Evolutionary conservation across 1,284 basidiomycete genomes (phyloP).

Genomic region (Puccinia coronata): DNA sequence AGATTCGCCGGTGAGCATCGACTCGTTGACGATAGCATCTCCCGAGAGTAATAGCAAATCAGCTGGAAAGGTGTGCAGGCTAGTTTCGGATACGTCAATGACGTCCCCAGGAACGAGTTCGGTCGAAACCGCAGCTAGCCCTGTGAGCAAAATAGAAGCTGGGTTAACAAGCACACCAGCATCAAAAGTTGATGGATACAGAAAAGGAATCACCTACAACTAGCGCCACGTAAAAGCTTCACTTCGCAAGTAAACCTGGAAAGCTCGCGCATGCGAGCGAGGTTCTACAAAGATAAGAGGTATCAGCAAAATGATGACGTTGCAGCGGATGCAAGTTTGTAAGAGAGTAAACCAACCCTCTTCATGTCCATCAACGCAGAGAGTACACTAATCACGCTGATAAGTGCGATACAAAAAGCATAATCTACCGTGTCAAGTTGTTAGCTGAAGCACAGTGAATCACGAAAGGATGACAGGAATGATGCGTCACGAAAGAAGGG

Average conservation of each 20-base stretch:
- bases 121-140: slow-evolving; percentile 67
- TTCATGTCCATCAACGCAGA: slow-evolving; percentile 91
- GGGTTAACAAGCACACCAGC: neutral
- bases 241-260: slow-evolving; percentile 84
- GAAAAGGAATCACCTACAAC: slow-evolving; percentile 65
- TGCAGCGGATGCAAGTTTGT: neutral
- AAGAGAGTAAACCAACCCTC: slow-evolving; percentile 64
- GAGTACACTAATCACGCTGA: slow-evolving; percentile 80
- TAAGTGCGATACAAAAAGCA: slow-evolving; percentile 93
- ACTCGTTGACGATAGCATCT: slow-evolving; percentile 97
- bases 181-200: slow-evolving; percentile 24
- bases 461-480: neutral
- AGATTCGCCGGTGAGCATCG: slow-evolving; percentile 95
- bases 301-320: slow-evolving; percentile 42
- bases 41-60: slow-evolving; percentile 90
- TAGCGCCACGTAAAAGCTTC: slow-evolving; percentile 70
- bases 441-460: slow-evolving; percentile 35
- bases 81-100: slow-evolving; percentile 78
- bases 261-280: slow-evolving; percentile 93
- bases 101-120: slow-evolving; percentile 90
- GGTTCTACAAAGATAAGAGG: slow-evolving; percentile 66
- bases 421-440: slow-evolving; percentile 65
- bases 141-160: slow-evolving; percentile 52
- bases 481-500: neutral
- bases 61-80: slow-evolving; percentile 77